Evolutionary conservation across 345 rosid species (phyloP), one percentile per base, ranked within the genome.

Genomic region (Brassica cretica): DNA sequence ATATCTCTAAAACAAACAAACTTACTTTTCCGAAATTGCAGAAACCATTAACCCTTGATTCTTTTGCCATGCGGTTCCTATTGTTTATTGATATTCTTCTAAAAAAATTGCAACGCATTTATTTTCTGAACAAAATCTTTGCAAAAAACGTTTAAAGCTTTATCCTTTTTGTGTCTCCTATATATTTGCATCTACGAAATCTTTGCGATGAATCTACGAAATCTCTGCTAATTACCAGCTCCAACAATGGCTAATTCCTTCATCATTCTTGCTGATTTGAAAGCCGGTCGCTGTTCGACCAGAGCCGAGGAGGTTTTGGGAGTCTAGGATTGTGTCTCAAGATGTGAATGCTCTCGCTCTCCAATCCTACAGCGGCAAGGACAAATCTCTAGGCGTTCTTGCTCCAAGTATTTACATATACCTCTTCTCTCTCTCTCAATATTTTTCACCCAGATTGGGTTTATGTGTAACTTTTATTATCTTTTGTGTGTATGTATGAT

Each of bases 101-200:
- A 21, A 67, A 65, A 55, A 41, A 61, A 46, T 0, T 46, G 35
- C 37, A 55, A 72, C 64, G 62, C 66, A 74, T 79, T 74, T 72
- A 73, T 78, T 71, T 41, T 64, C 81, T 71, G 44, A 72, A 66
- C 41, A 72, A 83, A 70, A 85, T 77, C 88, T 85, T 86, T 87
- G 67, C 30, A 24, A 18, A 4, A 8, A 56, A 83, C 24, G 85
- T 79, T 81, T 5, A 78, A 82, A 76, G 78, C 79, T 78, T 87
- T 21, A 75, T 33, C 66, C 24, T 74, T 87, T 82, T 86, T 86
- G 71, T 80, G 35, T 32, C 35, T 32, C 35, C 35, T 32, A 32
- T 32, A 32, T 4, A 32, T 32, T 32, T 32, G 35, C 35, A 32
- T 32, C 6, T 32, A 32, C 7, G 6, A 21, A 21, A 21, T 21